A percentile compares a stretch with the other conserved stretches of the same genome.
phyloP scores from a whole-genome alignment of 2,329 filamentous ascomycete genomes.

The Talaromyces sp. region DNA sequence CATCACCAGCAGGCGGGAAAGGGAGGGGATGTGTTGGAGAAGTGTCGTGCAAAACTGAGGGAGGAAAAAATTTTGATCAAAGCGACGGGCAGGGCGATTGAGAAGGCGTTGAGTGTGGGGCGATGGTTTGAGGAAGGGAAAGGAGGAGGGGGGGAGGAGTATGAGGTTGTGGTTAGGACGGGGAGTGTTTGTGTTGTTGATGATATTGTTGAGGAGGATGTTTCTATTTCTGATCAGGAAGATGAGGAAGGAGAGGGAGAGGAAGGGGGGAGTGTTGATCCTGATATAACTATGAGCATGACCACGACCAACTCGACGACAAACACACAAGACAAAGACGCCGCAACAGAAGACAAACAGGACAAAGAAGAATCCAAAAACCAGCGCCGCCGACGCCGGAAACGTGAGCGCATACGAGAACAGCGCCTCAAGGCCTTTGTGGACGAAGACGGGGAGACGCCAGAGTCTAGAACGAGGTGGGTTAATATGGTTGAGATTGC shows the following conservation, averaged over 20 bases:
- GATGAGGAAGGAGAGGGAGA: not conserved
- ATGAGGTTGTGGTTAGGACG: constrained; percentile 51
- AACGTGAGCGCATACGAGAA: constrained; percentile 27
- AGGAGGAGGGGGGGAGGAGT: constrained; percentile 38
- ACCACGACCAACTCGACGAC: not conserved
- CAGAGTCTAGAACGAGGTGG: constrained; percentile 45
- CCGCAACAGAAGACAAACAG: constrained; percentile 14
- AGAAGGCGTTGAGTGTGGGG: constrained; percentile 53
- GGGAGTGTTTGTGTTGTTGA: constrained; percentile 58
- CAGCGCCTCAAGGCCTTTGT: constrained; percentile 23
- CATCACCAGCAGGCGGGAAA: not conserved
- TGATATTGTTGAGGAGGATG: constrained; percentile 50
- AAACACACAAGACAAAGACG: not conserved
- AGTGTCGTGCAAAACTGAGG: constrained; percentile 33
- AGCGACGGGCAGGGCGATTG: constrained; percentile 58
- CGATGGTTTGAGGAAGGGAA: constrained; percentile 51
- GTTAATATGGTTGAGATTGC: constrained; percentile 47
- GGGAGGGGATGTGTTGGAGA: constrained; percentile 25
- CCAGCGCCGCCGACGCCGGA: constrained; percentile 20
- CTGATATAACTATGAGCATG: not conserved
- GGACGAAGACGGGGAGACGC: constrained; percentile 34
- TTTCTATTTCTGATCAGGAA: constrained; percentile 27
- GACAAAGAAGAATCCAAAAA: constrained; percentile 19
- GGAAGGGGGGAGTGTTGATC: not conserved
- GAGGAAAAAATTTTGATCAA: constrained; percentile 56